Conservation (phyloP, 225 moss, liverwort and hornwort genomes). For the Sphagnum tenellum region DNA sequence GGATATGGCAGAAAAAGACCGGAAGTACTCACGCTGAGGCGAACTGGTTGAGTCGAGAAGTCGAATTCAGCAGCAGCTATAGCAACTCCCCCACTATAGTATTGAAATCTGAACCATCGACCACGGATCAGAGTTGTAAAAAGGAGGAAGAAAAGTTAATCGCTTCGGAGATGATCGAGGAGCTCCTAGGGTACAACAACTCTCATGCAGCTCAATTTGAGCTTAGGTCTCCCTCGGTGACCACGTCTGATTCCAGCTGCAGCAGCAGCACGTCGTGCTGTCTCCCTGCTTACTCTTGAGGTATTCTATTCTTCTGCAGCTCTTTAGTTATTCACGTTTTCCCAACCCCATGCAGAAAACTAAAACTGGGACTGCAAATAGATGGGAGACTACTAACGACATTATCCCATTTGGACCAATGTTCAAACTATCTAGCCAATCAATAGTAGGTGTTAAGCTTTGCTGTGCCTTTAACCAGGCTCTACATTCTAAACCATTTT, state of each 20-base stretch:
- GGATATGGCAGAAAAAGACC: constrained; percentile 51
- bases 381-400: too few relatives aligned
- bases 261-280: constrained; percentile 30
- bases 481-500: too few relatives aligned
- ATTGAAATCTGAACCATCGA: too few relatives aligned
- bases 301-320: too few relatives aligned
- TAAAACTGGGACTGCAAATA: too few relatives aligned
- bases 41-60: constrained; percentile 45
- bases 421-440: too few relatives aligned
- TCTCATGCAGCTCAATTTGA: constrained; percentile 15
- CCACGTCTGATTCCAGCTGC: constrained; percentile 31
- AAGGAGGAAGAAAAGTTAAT: constrained; percentile 54
- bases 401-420: too few relatives aligned
- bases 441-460: neutral
- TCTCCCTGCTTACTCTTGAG: neutral
- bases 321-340: too few relatives aligned
- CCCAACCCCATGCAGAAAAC: too few relatives aligned
- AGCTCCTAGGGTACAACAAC: constrained; percentile 19
- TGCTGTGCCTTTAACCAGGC: too few relatives aligned
- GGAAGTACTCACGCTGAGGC: constrained; percentile 16
- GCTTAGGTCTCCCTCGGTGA: constrained; percentile 12
- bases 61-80: constrained; percentile 23
- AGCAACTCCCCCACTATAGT: too few relatives aligned
- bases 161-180: constrained; percentile 57
- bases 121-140: too few relatives aligned